A percentile compares a stretch with the other conserved stretches of the same genome.
Evolutionary conservation across 352 stramenopile species (phyloP).

Genomic region (Phytophthora palmivora): DNA sequence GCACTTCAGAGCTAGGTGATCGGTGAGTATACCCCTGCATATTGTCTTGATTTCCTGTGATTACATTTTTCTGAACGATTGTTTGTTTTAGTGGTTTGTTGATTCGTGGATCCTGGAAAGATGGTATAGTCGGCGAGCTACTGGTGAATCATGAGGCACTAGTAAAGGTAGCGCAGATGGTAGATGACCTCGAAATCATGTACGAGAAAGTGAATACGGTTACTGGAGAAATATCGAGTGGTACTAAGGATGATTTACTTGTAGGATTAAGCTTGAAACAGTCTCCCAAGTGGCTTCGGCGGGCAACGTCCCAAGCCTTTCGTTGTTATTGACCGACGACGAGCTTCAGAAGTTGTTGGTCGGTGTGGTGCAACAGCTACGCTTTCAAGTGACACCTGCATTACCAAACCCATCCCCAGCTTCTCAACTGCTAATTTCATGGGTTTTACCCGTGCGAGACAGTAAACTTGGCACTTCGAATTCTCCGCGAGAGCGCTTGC

Average conservation of each 20-base stretch:
- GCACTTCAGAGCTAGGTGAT: constrained; percentile 44
- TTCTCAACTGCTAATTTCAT: constrained; percentile 27
- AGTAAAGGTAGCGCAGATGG: constrained; percentile 56
- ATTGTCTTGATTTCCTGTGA: background rate
- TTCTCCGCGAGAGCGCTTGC: constrained; percentile 21
- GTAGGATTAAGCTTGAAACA: constrained; percentile 81
- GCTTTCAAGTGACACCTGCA: constrained; percentile 45
- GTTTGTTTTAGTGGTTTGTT: constrained; percentile 53
- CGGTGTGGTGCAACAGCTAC: constrained; percentile 59
- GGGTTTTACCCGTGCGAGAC: constrained; percentile 10
- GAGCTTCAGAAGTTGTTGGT: constrained; percentile 69
- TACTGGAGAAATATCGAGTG: background rate
- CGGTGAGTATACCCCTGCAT: constrained; percentile 40
- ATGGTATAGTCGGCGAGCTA: constrained; percentile 41
- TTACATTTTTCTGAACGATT: background rate
- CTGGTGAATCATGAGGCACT: constrained; percentile 44
- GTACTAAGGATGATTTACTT: constrained; percentile 7
- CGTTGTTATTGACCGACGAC: constrained; percentile 60
- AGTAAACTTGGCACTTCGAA: constrained; percentile 1
- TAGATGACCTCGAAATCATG: constrained; percentile 79
- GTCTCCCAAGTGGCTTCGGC: constrained; percentile 47
- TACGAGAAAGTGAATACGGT: constrained; percentile 25
- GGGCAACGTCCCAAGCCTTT: constrained; percentile 78
- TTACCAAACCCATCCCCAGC: constrained; percentile 5
- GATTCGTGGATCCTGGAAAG: constrained; percentile 54